Conservation (phyloP, 441 rosid genomes). For the Populus hybrid region DNA sequence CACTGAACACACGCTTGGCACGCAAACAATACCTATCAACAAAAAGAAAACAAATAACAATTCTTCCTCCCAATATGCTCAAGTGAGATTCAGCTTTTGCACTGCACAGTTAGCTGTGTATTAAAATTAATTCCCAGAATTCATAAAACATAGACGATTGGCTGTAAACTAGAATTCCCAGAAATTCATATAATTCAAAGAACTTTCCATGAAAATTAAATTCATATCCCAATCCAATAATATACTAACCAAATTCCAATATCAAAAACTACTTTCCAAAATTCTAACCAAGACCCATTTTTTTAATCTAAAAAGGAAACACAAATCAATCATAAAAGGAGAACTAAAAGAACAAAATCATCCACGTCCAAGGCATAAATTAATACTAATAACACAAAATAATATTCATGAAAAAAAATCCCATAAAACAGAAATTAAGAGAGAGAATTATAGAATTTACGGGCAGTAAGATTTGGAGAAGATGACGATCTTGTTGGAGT, state of each 20-base stretch:
- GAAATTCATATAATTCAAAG: background rate
- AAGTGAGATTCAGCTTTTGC: background rate
- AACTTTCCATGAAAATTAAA: background rate
- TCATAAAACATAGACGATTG: background rate
- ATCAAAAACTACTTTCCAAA: background rate
- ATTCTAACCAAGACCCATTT: background rate
- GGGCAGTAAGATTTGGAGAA: slow-evolving; percentile 87
- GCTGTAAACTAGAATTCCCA: background rate
- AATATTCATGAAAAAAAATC: background rate
- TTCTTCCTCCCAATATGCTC: background rate
- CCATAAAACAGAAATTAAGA: background rate
- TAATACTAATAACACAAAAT: too few species aligned
- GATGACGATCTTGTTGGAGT: slow-evolving; percentile 67
- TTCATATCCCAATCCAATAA: background rate
- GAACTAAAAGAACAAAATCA: background rate
- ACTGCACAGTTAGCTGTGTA: background rate
- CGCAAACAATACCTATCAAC: slow-evolving; percentile 61
- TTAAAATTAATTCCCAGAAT: background rate
- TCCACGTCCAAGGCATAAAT: background rate
- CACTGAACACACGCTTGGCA: slow-evolving; percentile 62
- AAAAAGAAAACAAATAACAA: background rate
- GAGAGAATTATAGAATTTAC: slow-evolving; percentile 21
- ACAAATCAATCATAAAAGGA: background rate
- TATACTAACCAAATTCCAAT: background rate
- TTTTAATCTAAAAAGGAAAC: background rate